Evolutionary conservation across 176 grass and related monocot species (phyloP), one percentile per base, ranked within the genome.

Genomic region (Eragrostis nindensis): DNA sequence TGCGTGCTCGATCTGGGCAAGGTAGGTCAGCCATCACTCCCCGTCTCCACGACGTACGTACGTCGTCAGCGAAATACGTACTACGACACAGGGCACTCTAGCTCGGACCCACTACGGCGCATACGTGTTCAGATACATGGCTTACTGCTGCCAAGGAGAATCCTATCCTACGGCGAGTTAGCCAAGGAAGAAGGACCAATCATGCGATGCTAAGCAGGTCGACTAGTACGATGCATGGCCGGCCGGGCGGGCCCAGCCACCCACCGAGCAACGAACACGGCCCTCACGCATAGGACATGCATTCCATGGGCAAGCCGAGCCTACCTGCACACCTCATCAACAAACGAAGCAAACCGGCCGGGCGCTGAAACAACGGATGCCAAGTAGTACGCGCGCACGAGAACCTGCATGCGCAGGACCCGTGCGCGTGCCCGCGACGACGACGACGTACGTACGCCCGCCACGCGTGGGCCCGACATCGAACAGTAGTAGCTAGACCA

Each of bases 1-100:
- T 64, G 76, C 36, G 76, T 66, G 76, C 62, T 32, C 76, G 45
- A 79, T 79, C 62, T 17, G 29, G 46, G 45, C 25, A 77, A n/a
- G 5, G 14, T 40, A 29, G 41, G 40, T 77, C 74, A 76, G 36
- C 55, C 32, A 36, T 36, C 32, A n/a, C n/a, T n/a, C n/a, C n/a
- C n/a, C n/a, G n/a, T n/a, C n/a, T n/a, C n/a, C n/a, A n/a, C n/a
- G n/a, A n/a, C n/a, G n/a, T n/a, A n/a, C n/a, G n/a, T n/a, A n/a
- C n/a, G n/a, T n/a, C n/a, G n/a, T n/a, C n/a, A n/a, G n/a, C n/a
- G n/a, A n/a, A n/a, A n/a, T n/a, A n/a, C n/a, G n/a, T n/a, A n/a
- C n/a, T n/a, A n/a, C n/a, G n/a, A n/a, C n/a, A n/a, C n/a, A n/a
- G n/a, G n/a, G n/a, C n/a, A n/a, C n/a, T n/a, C n/a, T n/a, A n/a